A percentile compares a stretch with the other conserved stretches of the same genome.
phyloP scores from a whole-genome alignment of 306 rosid genomes.

The Abrus precatorius region DNA sequence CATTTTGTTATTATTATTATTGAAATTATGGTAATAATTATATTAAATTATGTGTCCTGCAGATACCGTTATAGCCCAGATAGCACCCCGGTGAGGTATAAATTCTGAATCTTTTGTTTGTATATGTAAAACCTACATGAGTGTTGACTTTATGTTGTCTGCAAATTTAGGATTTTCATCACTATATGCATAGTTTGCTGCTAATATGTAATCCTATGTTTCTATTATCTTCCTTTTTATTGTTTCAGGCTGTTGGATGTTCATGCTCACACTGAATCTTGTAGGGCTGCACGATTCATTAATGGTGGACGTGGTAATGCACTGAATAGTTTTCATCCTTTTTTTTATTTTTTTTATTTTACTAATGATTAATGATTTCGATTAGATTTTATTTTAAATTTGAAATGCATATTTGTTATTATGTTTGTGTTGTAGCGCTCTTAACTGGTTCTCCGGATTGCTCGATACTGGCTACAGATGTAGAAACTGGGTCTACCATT shows the following conservation, averaged over 20 bases:
- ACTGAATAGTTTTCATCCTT: background rate
- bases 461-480: constrained; percentile 84
- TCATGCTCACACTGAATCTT: constrained; percentile 81
- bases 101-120: constrained; percentile 23
- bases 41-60: constrained; percentile 1
- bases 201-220: background rate
- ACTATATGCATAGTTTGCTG: background rate
- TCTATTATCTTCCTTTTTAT: background rate
- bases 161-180: background rate
- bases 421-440: constrained; percentile 60
- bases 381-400: constrained; percentile 2
- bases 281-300: constrained; percentile 84
- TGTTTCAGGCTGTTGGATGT: constrained; percentile 72
- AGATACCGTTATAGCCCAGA: constrained; percentile 72
- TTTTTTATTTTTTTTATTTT: background rate
- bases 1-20: background rate
- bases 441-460: constrained; percentile 88
- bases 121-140: background rate
- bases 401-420: constrained; percentile 29
- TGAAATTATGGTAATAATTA: background rate
- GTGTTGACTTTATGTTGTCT: constrained; percentile 18
- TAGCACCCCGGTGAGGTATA: constrained; percentile 68
- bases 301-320: constrained; percentile 78
- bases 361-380: constrained; percentile 11
- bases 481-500: constrained; percentile 85